Base-by-base conservation (phyloP, 768 basidiomycete species). In the Roridomyces roridus region DNA sequence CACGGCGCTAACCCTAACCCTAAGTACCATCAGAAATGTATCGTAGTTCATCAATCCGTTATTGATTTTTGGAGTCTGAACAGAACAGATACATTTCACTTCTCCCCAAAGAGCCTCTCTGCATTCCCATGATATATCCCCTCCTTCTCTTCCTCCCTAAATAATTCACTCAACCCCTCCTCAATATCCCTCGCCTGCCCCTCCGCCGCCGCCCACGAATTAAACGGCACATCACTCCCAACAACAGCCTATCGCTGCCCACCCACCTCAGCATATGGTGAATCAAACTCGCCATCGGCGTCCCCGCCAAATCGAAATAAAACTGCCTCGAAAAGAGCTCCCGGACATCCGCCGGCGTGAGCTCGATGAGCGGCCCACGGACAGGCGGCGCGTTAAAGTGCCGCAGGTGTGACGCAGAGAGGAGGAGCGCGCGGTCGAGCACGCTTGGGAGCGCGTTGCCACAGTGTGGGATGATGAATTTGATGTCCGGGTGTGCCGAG, bases 381-480 rank as follows among this genome's bases (percentile, higher is more conserved):
- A 31, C 29, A 21, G 21, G 43, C 26, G 24, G 43, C n/a, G 11
- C 3, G 2, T 36, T 18, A 12, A 36, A 21, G 23, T 47, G 43
- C 20, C 34, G 15, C 21, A n/a, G 4, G 8, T 29, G 10, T 17
- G n/a, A 14, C 44, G 44, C 6, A n/a, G 44, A 18, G 26, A 31
- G 2, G 28, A 31, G 1, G 46, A 35, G n/a, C 10, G n/a, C 46
- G 12, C 46, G 46, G 46, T 47, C 31, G 9, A 47, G 46, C 8
- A 47, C 18, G 46, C 46, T 47, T 29, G 46, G 46, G 12, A 47
- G 46, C 20, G 46, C 46, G 20, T 6, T 23, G 29, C 46, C 46
- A 21, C 46, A 47, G 46, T 47, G 46, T 12, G 46, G 46, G 46
- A 35, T 21, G 34, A 47, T 24, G 46, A 47, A 47, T 18, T 29